Conservation (phyloP, 2,329 filamentous ascomycete genomes). For the Tothia fuscella region DNA sequence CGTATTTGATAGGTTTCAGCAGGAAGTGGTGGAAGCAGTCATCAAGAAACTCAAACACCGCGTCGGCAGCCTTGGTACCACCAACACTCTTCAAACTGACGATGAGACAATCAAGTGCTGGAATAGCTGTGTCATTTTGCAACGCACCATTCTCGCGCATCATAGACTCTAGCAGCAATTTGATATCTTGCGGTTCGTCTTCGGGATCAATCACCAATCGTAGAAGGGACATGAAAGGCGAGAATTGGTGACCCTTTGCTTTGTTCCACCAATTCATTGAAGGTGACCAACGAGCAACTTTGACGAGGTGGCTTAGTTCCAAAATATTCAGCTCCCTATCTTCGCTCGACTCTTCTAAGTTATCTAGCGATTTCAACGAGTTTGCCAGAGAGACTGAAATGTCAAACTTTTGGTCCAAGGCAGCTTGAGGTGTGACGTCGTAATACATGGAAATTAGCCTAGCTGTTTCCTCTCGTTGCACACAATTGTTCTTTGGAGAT, state of each 20-base stretch:
- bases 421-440: slow-evolving; percentile 64
- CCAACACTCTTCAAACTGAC: slow-evolving; percentile 35
- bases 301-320: slow-evolving; percentile 70
- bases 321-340: slow-evolving; percentile 49
- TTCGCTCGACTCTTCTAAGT: slow-evolving; percentile 23
- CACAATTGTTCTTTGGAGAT: slow-evolving; percentile 32
- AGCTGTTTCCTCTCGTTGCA: slow-evolving; percentile 69
- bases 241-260: slow-evolving; percentile 48
- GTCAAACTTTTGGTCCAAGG: slow-evolving; percentile 77
- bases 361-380: slow-evolving; percentile 50
- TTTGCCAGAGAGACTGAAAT: slow-evolving; percentile 65
- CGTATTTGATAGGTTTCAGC: slow-evolving; percentile 69
- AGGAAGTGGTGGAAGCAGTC: slow-evolving; percentile 69
- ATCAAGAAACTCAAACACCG: slow-evolving; percentile 62
- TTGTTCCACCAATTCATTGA: slow-evolving; percentile 88
- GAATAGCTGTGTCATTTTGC: slow-evolving; percentile 30
- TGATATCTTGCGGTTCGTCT: slow-evolving; percentile 40
- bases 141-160: slow-evolving; percentile 56
- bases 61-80: slow-evolving; percentile 17
- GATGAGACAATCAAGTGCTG: slow-evolving; percentile 32
- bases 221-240: slow-evolving; percentile 61
- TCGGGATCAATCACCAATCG: slow-evolving; percentile 42
- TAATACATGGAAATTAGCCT: slow-evolving; percentile 77
- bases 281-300: slow-evolving; percentile 67
- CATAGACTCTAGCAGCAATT: slow-evolving; percentile 46